Evolutionary conservation across 129 eudicot genomes (phyloP).

Genomic region (Lactuca sativa): DNA sequence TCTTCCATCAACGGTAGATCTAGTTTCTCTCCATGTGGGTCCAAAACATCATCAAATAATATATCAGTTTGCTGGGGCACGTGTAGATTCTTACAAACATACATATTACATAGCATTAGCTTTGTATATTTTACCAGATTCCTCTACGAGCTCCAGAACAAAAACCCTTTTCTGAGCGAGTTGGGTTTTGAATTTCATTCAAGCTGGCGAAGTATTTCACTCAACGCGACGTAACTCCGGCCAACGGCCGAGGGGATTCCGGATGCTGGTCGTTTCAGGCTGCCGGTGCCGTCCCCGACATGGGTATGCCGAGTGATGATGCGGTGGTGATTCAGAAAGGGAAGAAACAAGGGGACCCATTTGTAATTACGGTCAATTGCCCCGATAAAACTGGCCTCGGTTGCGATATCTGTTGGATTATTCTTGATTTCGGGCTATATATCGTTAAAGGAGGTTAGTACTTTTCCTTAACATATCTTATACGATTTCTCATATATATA

Average conservation of each 20-base stretch:
- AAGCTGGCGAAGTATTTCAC: constrained; percentile 30
- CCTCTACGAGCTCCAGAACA: neutral
- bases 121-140: neutral
- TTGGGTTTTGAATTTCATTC: neutral
- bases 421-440: constrained; percentile 76
- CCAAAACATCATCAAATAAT: constrained; percentile 18
- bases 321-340: constrained; percentile 73
- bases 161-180: neutral
- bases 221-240: constrained; percentile 6
- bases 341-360: constrained; percentile 67
- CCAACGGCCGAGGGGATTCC: constrained; percentile 13
- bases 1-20: neutral
- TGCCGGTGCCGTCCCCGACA: constrained; percentile 38
- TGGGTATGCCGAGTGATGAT: constrained; percentile 58
- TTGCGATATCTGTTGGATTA: constrained; percentile 72
- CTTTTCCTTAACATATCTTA: neutral
- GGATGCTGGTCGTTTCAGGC: constrained; percentile 40
- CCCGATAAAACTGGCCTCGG: constrained; percentile 77
- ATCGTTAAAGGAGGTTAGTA: constrained; percentile 67
- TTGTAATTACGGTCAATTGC: constrained; percentile 74
- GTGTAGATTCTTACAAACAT: neutral
- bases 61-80: neutral
- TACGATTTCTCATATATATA: neutral
- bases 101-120: neutral
- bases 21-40: constrained; percentile 24